Evolutionary conservation across 2,329 filamentous ascomycete genomes (phyloP).

Genomic region (Cladosporium phlei): DNA sequence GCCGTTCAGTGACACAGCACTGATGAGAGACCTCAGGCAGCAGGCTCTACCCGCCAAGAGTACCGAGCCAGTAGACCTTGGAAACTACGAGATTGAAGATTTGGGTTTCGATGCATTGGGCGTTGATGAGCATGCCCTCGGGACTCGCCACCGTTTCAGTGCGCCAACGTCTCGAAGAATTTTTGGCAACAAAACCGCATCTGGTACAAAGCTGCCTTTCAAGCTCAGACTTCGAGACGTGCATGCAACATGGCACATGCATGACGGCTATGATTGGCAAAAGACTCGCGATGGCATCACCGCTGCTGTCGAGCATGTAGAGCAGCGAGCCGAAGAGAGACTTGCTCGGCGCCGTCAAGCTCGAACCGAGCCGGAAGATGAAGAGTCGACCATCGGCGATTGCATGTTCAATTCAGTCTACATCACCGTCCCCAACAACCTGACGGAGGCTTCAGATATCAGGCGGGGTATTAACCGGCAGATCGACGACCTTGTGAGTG

Average conservation of each 20-base stretch:
- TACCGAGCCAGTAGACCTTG: conserved; percentile 23
- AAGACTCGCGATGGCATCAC: conserved; percentile 79
- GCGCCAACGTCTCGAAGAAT: conserved; percentile 19
- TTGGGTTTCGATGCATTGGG: conserved; percentile 32
- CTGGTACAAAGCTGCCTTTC: conserved; percentile 45
- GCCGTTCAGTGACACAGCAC: conserved; percentile 28
- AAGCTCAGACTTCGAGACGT: conserved; percentile 77
- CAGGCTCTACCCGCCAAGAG: conserved; percentile 23
- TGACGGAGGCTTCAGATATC: conserved; percentile 71
- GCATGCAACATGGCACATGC: conserved; percentile 94
- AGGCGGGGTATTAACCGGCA: conserved; percentile 80
- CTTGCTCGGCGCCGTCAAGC: conserved; percentile 54
- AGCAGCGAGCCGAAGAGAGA: conserved; percentile 74
- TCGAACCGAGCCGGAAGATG: conserved; percentile 59
- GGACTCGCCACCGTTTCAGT: conserved; percentile 28
- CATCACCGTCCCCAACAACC: conserved; percentile 82
- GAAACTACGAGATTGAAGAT: conserved; percentile 29
- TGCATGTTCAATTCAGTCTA: conserved; percentile 99
- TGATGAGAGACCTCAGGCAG: conserved; percentile 28
- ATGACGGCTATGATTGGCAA: conserved; percentile 96
- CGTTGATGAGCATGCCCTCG: conserved; percentile 25
- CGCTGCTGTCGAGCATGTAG: conserved; percentile 82
- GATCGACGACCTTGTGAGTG: conserved; percentile 77
- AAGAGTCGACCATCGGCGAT: conserved; percentile 84
- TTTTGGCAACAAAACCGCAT: background rate